Evolutionary conservation across 306 rosid species (phyloP).

Genomic region (Malus fusca): DNA sequence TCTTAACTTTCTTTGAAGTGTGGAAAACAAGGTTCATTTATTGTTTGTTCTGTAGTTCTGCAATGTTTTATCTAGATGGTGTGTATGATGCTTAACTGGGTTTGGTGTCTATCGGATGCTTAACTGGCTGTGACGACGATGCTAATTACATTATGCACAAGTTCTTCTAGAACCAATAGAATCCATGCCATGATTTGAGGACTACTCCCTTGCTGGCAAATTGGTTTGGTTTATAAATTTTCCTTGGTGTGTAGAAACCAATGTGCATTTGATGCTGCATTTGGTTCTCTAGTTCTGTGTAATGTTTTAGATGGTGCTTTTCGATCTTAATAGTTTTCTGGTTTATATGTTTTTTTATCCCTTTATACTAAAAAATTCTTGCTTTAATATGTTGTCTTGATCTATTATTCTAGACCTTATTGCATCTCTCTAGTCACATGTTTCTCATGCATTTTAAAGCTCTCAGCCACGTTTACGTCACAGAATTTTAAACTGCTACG

Average conservation of each 20-base stretch:
- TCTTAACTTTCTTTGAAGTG: too few species aligned
- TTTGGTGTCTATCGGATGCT: neutral
- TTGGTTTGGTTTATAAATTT: neutral
- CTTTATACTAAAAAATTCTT: neutral
- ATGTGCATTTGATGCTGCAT: neutral
- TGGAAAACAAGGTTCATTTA: too few species aligned
- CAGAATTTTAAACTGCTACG: neutral
- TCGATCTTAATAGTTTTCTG: neutral
- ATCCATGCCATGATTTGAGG: neutral
- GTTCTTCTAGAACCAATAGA: neutral
- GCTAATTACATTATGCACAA: neutral
- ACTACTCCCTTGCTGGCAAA: neutral
- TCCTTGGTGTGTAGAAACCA: neutral
- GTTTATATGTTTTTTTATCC: neutral
- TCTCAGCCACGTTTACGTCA: neutral
- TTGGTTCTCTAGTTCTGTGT: neutral
- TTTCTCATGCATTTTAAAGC: neutral
- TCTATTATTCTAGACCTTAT: neutral
- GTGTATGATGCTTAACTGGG: neutral
- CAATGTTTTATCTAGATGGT: too few species aligned
- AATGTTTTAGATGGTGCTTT: neutral
- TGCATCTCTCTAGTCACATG: neutral
- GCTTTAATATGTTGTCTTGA: neutral
- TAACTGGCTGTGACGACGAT: neutral
- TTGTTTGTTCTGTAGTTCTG: too few species aligned